Base-by-base conservation (phyloP, 345 rosid species). In the Aethionema arabicum region DNA sequence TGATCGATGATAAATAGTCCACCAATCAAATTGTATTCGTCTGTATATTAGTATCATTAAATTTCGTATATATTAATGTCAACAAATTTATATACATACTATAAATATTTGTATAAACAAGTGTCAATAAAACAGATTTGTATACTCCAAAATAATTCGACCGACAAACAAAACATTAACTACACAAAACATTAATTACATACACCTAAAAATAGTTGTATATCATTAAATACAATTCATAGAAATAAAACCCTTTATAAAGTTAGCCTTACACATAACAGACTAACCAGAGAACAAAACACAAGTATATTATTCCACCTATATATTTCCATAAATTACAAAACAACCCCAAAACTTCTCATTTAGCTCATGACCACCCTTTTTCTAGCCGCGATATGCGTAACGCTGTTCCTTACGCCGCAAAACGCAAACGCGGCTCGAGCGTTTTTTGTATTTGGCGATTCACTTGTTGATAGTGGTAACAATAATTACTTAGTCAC, bases 401-500 rank as follows among this genome's bases (percentile, higher is more conserved):
- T 4, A 13, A 56, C 63, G 59, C 13, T 69, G 12, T 21, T 48
- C 62, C 32, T 48, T 33, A 33, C 42, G 69, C 56, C 57, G 56
- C 71, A 37, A 29, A 32, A 73, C 46, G 56, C 63, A 7, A 68
- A 66, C 1, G 82, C 78, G 65, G 82, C 77, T 10, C 65, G 90
- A 59, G 92, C 90, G 40, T 88, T 85, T 70, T 83, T 69, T 4
- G 90, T 88, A 16, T 85, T 85, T 12, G 96, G 96, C 0, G 96
- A 85, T 67, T 88, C 96, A 1, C 86, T 88, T 2, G 96, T 85
- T 37, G 96, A 88, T 47, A 78, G 71, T 31, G 93, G 96, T 68
- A 88, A 88, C 74, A 88, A 88, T 69, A 83, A 83, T 63, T 88
- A 81, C 69, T 66, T 85, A 1, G 68, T 71, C 4, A 85, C 96